Conservation (phyloP, 2,329 filamentous ascomycete species). For the Tolypocladium amazonense region DNA sequence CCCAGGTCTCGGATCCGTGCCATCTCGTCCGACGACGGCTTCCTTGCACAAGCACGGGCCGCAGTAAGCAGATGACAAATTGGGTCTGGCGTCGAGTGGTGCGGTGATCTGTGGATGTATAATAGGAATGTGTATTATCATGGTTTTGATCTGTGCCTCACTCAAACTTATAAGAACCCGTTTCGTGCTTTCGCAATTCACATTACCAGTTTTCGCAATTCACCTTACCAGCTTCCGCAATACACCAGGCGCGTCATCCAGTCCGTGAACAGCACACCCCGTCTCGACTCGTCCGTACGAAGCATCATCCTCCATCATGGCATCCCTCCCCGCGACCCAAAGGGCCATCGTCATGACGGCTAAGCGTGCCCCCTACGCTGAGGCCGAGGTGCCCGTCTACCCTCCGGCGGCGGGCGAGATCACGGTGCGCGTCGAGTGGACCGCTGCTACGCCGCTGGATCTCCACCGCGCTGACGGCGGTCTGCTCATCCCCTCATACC, state of each 20-base stretch:
- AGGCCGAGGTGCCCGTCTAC: constrained; percentile 37
- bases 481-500: constrained; percentile 36
- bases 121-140: neutral
- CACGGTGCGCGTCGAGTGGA: constrained; percentile 44
- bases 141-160: neutral
- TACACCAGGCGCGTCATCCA: no score
- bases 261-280: neutral
- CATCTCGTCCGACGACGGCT: neutral
- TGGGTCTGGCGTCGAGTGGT: neutral
- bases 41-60: neutral
- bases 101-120: neutral
- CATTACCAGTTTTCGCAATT: no score
- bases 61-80: neutral
- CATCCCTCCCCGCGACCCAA: constrained; percentile 47
- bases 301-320: constrained; percentile 6
- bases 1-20: neutral
- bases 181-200: neutral
- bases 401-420: constrained; percentile 34
- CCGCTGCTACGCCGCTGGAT: constrained; percentile 49
- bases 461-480: constrained; percentile 52
- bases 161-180: neutral
- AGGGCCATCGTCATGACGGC: constrained; percentile 50
- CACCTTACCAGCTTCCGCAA: no score
- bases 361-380: constrained; percentile 35
- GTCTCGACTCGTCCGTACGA: neutral